Percentiles rank a stretch among this genome's conserved stretches.
phyloP scores from a whole-genome alignment of 2,329 filamentous ascomycete genomes.

The Xylariaceae sp. region DNA sequence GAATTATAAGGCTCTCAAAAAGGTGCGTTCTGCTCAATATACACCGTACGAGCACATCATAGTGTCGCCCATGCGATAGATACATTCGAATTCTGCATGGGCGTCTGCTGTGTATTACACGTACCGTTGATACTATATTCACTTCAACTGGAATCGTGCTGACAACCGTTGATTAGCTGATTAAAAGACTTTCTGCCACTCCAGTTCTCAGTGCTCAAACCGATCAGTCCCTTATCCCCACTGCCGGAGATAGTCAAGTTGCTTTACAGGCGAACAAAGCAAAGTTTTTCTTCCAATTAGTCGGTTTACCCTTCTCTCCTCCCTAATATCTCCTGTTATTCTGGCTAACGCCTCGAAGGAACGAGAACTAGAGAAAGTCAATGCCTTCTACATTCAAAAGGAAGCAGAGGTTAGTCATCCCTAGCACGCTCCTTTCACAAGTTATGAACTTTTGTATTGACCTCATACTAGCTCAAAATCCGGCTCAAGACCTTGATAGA shows the following conservation, averaged over 20 bases:
- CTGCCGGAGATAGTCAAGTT: constrained; percentile 68
- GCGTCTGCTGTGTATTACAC: constrained; percentile 14
- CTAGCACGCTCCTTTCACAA: background rate
- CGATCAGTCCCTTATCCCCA: constrained; percentile 47
- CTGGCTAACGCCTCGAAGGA: constrained; percentile 58
- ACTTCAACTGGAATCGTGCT: constrained; percentile 19
- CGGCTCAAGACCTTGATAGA: constrained; percentile 87
- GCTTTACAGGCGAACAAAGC: constrained; percentile 95
- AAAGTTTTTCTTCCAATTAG: constrained; percentile 96
- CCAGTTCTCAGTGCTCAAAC: constrained; percentile 75
- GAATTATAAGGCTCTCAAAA: constrained; percentile 98
- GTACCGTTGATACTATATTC: background rate
- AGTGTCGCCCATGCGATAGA: background rate
- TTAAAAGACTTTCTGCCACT: constrained; percentile 94
- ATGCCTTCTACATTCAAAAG: constrained; percentile 95
- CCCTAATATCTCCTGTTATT: background rate
- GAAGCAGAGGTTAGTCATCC: constrained; percentile 75
- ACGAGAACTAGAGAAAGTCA: constrained; percentile 96
- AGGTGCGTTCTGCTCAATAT: constrained; percentile 53
- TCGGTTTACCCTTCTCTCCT: constrained; percentile 39
- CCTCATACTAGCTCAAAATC: constrained; percentile 67
- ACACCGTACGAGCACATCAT: background rate
- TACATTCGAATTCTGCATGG: constrained; percentile 4
- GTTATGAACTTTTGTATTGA: constrained; percentile 11
- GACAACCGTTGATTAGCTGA: constrained; percentile 61